Evolutionary conservation across 441 rosid genomes (phyloP).

Genomic region (Eruca vesicaria): DNA sequence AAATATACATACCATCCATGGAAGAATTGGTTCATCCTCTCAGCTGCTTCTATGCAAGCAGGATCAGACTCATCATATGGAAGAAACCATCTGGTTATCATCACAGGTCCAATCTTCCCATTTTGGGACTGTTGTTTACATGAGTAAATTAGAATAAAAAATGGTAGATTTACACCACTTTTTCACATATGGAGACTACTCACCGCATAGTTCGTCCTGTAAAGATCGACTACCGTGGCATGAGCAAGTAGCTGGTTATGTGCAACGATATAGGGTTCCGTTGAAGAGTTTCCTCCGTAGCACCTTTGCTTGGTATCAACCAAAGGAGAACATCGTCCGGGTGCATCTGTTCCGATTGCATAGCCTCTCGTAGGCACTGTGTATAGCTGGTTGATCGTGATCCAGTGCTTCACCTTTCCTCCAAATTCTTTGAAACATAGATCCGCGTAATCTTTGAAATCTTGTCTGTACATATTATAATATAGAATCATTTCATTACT

Average conservation of each 20-base stretch:
- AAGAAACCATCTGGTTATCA: no score
- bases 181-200: neutral
- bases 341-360: no score
- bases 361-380: no score
- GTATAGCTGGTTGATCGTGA: no score
- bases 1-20: conserved; percentile 50
- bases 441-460: no score
- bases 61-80: conserved; percentile 33
- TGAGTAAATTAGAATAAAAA: neutral
- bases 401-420: no score
- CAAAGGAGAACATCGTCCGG: conserved; percentile 33
- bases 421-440: no score
- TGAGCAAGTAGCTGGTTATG: conserved; percentile 35
- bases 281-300: conserved; percentile 27
- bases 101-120: no score
- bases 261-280: conserved; percentile 10
- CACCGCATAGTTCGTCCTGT: conserved; percentile 15
- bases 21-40: no score
- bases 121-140: conserved; percentile 38
- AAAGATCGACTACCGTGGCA: no score
- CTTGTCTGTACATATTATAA: no score
- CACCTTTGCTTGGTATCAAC: conserved; percentile 24
- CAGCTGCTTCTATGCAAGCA: conserved; percentile 51
- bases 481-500: neutral
- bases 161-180: neutral